These are phyloP conservation scores for Aspergillus candidus DNA, from an alignment of 2,329 filamentous ascomycete species.

Conservation along the genomic window DNA sequence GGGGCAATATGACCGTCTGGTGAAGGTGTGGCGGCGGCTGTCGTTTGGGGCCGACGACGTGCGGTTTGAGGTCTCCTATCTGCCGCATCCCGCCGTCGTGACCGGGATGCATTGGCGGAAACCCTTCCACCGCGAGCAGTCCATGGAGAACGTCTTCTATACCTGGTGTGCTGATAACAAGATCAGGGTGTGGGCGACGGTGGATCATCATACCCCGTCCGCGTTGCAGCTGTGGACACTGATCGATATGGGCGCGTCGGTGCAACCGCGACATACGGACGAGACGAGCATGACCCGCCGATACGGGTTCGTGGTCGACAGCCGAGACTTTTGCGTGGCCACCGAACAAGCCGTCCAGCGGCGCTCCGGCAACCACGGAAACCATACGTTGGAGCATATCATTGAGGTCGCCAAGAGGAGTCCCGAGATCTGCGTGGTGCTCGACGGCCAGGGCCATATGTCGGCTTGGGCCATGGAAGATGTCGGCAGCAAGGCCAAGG, in stretches of 20 bases:
- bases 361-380: conserved; percentile 54
- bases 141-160: conserved; percentile 80
- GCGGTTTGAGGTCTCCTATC: conserved; percentile 83
- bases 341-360: conserved; percentile 69
- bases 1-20: conserved; percentile 69
- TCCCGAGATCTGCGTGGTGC: conserved; percentile 79
- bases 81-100: conserved; percentile 76
- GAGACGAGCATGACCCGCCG: conserved; percentile 42
- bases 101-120: conserved; percentile 80
- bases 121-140: conserved; percentile 69
- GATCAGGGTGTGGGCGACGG: conserved; percentile 76
- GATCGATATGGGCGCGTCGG: conserved; percentile 68
- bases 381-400: conserved; percentile 73
- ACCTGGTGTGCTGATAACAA: conserved; percentile 77
- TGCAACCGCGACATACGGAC: conserved; percentile 50
- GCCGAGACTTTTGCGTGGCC: conserved; percentile 69
- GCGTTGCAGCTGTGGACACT: conserved; percentile 73
- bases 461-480: conserved; percentile 91
- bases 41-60: conserved; percentile 78
- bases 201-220: conserved; percentile 64
- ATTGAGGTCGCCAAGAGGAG: conserved; percentile 78
- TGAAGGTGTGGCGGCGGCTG: conserved; percentile 88
- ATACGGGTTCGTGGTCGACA: conserved; percentile 77
- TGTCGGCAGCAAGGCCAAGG: conserved; percentile 63
- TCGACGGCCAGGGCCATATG: conserved; percentile 80